These are phyloP conservation scores for Taphrina deformans DNA, from an alignment of 1,139 yeast species.

Conservation along the genomic window DNA sequence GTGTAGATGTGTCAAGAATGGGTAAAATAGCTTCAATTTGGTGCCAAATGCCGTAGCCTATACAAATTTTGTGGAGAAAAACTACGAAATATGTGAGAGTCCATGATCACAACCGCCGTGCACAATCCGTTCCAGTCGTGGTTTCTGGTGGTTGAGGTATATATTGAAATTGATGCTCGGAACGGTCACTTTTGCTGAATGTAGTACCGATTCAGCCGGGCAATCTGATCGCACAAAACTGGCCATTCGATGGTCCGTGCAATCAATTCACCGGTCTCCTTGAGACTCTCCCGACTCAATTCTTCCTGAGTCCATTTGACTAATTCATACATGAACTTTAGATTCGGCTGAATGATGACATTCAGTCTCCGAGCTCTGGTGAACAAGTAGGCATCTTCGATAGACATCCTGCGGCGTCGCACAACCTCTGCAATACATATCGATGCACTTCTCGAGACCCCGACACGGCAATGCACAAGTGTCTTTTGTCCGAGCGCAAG, in stretches of 20 bases:
- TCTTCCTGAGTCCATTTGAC: constrained; percentile 69
- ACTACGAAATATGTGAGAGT: too few species aligned
- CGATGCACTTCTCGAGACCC: constrained; percentile 87
- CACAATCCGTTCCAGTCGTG: too few species aligned
- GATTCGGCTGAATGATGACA: constrained; percentile 86
- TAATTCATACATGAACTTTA: constrained; percentile 80
- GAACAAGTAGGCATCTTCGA: constrained; percentile 73
- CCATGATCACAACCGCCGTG: too few species aligned
- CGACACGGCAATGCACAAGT: constrained; percentile 84
- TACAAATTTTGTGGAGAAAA: not conserved
- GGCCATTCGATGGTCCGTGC: constrained; percentile 29
- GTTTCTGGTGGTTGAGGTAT: too few species aligned
- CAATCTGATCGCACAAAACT: constrained; percentile 12
- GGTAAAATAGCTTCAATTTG: not conserved
- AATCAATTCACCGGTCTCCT: not conserved
- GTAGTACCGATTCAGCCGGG: constrained; percentile 22
- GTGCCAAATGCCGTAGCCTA: not conserved
- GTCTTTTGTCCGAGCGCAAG: constrained; percentile 52
- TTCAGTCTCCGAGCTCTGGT: constrained; percentile 82
- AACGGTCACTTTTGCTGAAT: not conserved
- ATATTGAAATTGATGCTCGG: too few species aligned
- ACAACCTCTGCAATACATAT: constrained; percentile 88
- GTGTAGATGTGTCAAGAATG: not conserved
- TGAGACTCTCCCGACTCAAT: not conserved
- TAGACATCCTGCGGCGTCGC: constrained; percentile 64